Conservation (phyloP, 1,139 yeast species). For the Scheffersomyces stambukii region DNA sequence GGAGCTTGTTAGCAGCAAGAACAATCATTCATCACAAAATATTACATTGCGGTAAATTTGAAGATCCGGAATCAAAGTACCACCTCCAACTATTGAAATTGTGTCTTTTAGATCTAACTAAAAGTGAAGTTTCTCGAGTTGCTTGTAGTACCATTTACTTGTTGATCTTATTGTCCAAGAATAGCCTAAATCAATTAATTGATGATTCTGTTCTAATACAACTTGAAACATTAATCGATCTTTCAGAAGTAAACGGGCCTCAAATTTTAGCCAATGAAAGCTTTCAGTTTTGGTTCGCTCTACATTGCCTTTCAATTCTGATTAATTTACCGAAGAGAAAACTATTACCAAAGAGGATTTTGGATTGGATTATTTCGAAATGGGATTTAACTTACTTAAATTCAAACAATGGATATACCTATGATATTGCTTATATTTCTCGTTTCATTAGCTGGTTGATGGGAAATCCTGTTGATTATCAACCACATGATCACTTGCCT, state of each 20-base stretch:
- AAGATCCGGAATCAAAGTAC: background rate
- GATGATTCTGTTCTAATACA: conserved; percentile 42
- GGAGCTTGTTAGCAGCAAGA: conserved; percentile 33
- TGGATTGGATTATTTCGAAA: conserved; percentile 48
- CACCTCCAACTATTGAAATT: conserved; percentile 23
- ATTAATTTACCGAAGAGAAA: conserved; percentile 20
- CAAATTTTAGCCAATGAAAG: conserved; percentile 39
- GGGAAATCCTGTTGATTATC: conserved; percentile 15
- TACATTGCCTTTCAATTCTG: conserved; percentile 31
- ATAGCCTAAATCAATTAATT: conserved; percentile 13
- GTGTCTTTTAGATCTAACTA: conserved; percentile 44
- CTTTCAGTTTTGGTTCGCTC: conserved; percentile 49
- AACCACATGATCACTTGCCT: background rate
- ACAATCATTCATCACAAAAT: conserved; percentile 16
- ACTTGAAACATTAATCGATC: conserved; percentile 45
- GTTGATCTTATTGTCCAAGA: conserved; percentile 12
- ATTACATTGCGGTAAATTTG: background rate
- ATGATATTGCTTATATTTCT: conserved; percentile 18
- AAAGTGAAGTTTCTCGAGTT: conserved; percentile 14
- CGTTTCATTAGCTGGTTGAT: conserved; percentile 42
- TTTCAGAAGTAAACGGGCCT: conserved; percentile 62
- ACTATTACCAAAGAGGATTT: conserved; percentile 20
- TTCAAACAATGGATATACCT: conserved; percentile 3
- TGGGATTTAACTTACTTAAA: conserved; percentile 21
- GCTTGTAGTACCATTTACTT: conserved; percentile 19